Conservation (phyloP, 2,329 filamentous ascomycete species). For the Fusarium multiceps region DNA sequence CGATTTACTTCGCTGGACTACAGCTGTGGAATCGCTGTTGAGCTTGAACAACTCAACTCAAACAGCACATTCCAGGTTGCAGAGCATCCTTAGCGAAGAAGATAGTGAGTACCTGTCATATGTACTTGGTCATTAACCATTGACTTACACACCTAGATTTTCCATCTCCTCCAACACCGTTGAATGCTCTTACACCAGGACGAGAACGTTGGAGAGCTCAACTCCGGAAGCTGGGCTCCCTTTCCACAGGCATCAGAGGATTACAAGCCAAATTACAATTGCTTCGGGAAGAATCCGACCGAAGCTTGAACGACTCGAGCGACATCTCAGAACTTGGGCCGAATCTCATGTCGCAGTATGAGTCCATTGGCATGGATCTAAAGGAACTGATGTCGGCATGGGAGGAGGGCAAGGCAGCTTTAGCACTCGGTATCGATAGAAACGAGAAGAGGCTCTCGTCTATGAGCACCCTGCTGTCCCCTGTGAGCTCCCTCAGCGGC, state of each 20-base stretch:
- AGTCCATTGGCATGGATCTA: constrained; percentile 90
- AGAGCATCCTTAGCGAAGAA: constrained; percentile 78
- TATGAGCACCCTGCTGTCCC: constrained; percentile 69
- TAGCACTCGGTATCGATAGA: constrained; percentile 83
- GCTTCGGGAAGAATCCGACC: constrained; percentile 88
- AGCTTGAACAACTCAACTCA: constrained; percentile 71
- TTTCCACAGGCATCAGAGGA: constrained; percentile 90
- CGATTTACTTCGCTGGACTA: constrained; percentile 83
- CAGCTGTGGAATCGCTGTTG: constrained; percentile 79
- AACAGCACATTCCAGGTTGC: constrained; percentile 72
- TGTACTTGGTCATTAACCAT: neutral
- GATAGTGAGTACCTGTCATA: constrained; percentile 68
- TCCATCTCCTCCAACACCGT: constrained; percentile 66
- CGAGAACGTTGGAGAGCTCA: constrained; percentile 88
- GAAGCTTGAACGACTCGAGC: constrained; percentile 77
- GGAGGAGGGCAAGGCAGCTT: constrained; percentile 86
- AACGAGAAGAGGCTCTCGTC: constrained; percentile 78
- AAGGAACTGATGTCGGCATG: constrained; percentile 83
- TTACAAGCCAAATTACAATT: constrained; percentile 96
- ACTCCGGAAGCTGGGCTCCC: constrained; percentile 85
- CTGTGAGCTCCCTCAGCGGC: constrained; percentile 73
- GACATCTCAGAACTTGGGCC: constrained; percentile 81
- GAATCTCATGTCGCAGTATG: constrained; percentile 88
- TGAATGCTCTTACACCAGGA: constrained; percentile 73
- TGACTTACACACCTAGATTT: constrained; percentile 57